Conservation (phyloP, 73 alveolate species). For the Paramecium pentaurelia region DNA sequence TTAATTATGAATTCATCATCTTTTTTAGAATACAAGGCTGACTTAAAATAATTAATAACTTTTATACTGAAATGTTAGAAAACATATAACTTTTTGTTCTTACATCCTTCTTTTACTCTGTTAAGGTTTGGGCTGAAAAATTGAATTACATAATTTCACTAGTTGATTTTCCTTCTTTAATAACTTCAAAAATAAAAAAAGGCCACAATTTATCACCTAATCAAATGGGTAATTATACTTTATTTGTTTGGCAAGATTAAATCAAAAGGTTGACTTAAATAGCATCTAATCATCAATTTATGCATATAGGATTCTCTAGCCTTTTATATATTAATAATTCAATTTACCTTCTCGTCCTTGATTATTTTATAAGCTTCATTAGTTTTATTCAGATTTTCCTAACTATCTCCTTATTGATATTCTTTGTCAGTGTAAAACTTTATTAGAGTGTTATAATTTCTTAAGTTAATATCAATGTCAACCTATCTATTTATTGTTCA, state of each 20-base stretch:
- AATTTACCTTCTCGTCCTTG: neutral
- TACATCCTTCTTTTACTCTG: neutral
- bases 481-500: conserved; percentile 25
- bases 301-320: conserved; percentile 32
- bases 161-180: neutral
- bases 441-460: conserved; percentile 15
- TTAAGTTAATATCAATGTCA: neutral
- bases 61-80: conserved; percentile 15
- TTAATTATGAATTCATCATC: conserved; percentile 47
- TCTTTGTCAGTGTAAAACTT: conserved; percentile 32
- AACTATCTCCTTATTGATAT: neutral
- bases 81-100: conserved; percentile 4
- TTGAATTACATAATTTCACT: conserved; percentile 33
- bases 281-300: conserved; percentile 32
- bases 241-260: neutral
- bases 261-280: conserved; percentile 19
- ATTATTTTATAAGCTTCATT: conserved; percentile 36
- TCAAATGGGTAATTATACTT: neutral
- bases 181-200: conserved; percentile 40
- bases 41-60: neutral
- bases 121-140: neutral
- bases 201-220: conserved; percentile 39
- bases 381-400: neutral
- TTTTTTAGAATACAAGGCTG: conserved; percentile 42
- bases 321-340: neutral